Base-by-base conservation (phyloP, 345 rosid genomes). In the Aquilaria malaccensis region DNA sequence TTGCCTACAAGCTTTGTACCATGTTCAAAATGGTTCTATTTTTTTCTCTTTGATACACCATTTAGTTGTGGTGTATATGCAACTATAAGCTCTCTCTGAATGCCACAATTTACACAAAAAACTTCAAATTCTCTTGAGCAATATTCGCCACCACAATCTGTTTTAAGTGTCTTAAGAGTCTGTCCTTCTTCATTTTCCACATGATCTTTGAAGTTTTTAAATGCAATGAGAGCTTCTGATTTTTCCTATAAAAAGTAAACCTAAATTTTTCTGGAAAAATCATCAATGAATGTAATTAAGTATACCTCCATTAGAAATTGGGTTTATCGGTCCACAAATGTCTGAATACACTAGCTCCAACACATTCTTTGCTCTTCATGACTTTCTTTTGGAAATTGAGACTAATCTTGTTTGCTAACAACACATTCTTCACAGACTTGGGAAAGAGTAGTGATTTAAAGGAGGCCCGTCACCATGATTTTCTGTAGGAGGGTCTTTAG, bases 251-350 rank as follows among this genome's bases (percentile, higher is more conserved):
- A 37, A 37, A 4, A 7, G 7, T 37, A 37, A 37, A 37, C 43
- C 43, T 48, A 58, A 7, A 48, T 58, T 58, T 43, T 58, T 15
- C 9, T 11, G n/a, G 13, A 2, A 41, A n/a, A 58, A 9, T 58
- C 49, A 14, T 58, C 33, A 56, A 7, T 45, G 41, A 47, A 29
- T 2, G 52, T 49, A 46, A 11, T 49, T 3, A 30, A 13, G 12
- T 47, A 13, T 4, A 47, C 29, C 64, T 9, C 47, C n/a, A 61
- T 50, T 61, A 30, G n/a, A 61, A 30, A 29, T 13, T 61, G 46
- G 52, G 2, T 60, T 60, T 22, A 60, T 45, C 2, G 5, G 55
- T 1, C 64, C 13, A 49, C 30, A 60, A 31, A 61, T 61, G 4
- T 63, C 30, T 7, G 7, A 59, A 14, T 59, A 15, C 5, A 46